phyloP scores from a whole-genome alignment of 2,329 filamentous ascomycete genomes.

The Aspergillus terreus region DNA sequence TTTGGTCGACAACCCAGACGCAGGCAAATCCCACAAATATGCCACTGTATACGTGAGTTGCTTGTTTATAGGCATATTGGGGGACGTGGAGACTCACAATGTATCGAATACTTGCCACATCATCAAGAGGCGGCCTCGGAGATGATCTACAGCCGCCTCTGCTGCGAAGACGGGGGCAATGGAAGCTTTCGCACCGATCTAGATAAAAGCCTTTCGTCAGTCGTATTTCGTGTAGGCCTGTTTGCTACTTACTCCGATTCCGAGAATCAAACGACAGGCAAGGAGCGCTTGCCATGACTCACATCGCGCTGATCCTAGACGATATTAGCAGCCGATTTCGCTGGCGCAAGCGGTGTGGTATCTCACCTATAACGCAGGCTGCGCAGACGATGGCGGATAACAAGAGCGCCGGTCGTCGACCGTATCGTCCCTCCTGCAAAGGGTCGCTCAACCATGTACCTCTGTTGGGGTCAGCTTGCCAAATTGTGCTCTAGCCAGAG shows the following conservation, averaged over 20 bases:
- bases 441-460: constrained; percentile 22
- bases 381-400: constrained; percentile 31
- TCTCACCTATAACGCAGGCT: constrained; percentile 11
- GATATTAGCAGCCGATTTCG: too few species aligned
- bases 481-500: neutral
- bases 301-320: constrained; percentile 16
- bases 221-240: neutral
- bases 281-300: constrained; percentile 24
- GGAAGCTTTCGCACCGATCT: constrained; percentile 22
- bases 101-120: constrained; percentile 23
- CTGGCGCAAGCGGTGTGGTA: too few species aligned
- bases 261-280: constrained; percentile 25
- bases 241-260: constrained; percentile 20
- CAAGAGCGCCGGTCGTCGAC: constrained; percentile 36
- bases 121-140: constrained; percentile 18
- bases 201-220: neutral
- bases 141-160: constrained; percentile 15
- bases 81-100: constrained; percentile 7
- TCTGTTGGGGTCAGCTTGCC: neutral
- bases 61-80: neutral
- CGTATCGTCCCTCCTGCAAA: constrained; percentile 14
- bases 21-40: constrained; percentile 14
- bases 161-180: constrained; percentile 22
- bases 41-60: constrained; percentile 2
- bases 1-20: constrained; percentile 22